Evolutionary conservation across 1,284 basidiomycete genomes (phyloP).

Genomic region (Malassezia restricta): DNA sequence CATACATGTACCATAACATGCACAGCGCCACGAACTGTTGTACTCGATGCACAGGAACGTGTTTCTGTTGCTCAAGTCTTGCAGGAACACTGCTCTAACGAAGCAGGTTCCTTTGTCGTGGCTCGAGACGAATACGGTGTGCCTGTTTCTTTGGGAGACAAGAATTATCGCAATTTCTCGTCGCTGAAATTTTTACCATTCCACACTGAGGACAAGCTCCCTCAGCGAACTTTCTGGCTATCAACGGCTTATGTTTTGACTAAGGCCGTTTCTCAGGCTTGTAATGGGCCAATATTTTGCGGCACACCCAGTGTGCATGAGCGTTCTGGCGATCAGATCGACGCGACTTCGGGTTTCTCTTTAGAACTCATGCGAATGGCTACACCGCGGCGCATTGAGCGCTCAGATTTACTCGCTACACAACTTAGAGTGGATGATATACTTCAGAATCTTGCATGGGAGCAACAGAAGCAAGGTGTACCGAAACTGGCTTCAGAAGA

Average conservation of each 20-base stretch:
- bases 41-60: no score
- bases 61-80: constrained; percentile 7
- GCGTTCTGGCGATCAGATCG: not conserved
- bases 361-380: constrained; percentile 8
- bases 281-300: not conserved
- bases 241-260: constrained; percentile 15
- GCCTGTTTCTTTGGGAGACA: constrained; percentile 3
- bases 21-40: no score
- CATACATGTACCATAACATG: no score
- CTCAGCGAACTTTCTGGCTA: constrained; percentile 18
- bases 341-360: constrained; percentile 9
- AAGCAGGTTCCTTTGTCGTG: constrained; percentile 7
- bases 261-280: constrained; percentile 5
- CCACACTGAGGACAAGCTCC: constrained; percentile 7
- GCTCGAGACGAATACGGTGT: constrained; percentile 4
- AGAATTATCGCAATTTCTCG: not conserved
- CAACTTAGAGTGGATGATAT: not conserved
- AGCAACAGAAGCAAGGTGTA: not conserved
- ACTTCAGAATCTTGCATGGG: not conserved
- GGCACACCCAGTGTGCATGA: constrained; percentile 1
- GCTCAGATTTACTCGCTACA: not conserved
- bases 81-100: constrained; percentile 5
- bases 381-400: not conserved
- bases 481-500: not conserved
- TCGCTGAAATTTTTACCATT: constrained; percentile 8